Conservation (phyloP, 202 grass and related monocot genomes). For the Schoenoplectus triqueter region DNA sequence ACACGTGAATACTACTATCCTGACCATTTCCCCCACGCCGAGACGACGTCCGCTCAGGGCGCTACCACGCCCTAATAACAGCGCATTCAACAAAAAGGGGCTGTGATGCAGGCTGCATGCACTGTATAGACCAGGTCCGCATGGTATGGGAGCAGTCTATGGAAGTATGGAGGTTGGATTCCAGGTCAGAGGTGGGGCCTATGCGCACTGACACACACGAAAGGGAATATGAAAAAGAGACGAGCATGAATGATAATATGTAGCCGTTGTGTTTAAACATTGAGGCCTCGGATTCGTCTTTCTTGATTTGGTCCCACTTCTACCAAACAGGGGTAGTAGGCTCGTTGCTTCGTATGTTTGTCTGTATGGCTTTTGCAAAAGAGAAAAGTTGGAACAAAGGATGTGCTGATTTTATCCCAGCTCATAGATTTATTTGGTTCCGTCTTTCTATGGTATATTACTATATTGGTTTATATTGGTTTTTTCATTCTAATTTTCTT, state of each 20-base stretch:
- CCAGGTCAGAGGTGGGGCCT: conserved; percentile 18
- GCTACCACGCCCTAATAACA: no score
- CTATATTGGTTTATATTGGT: neutral
- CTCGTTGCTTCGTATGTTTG: neutral
- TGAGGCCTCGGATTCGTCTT: conserved; percentile 28
- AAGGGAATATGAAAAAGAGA: conserved; percentile 21
- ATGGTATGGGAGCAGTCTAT: neutral
- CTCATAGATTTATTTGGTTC: neutral
- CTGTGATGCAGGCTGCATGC: neutral
- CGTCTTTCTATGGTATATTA: neutral
- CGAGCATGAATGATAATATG: conserved; percentile 19
- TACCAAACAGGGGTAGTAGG: conserved; percentile 18
- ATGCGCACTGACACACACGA: conserved; percentile 17
- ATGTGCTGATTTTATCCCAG: neutral
- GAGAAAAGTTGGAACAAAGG: neutral
- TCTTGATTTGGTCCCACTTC: conserved; percentile 21
- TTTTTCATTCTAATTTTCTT: neutral
- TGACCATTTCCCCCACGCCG: no score
- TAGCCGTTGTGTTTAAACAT: conserved; percentile 31
- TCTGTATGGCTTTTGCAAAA: neutral
- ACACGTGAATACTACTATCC: no score
- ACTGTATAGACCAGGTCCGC: conserved; percentile 3
- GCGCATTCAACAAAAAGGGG: no score
- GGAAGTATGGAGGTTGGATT: neutral
- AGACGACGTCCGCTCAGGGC: no score